Percentiles rank a stretch among this genome's conserved stretches.
Conservation (phyloP, 2,329 filamentous ascomycete genomes). For the Keithomyces neogunnii region DNA sequence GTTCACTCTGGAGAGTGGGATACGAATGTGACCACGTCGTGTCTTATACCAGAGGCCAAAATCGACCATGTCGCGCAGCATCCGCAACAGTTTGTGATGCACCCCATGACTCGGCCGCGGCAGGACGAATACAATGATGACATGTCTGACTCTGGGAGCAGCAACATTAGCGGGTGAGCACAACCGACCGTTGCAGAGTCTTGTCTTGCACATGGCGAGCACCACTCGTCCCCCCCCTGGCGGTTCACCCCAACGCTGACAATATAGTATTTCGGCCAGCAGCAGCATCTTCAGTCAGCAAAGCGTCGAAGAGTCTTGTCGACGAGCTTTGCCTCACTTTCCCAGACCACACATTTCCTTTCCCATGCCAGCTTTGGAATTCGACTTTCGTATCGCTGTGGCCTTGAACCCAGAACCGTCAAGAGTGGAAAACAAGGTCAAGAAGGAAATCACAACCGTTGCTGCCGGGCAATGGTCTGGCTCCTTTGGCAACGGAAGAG, state of each 20-base stretch:
- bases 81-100: slow-evolving; percentile 1
- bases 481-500: slow-evolving; percentile 38
- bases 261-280: background rate
- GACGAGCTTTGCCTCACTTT: slow-evolving; percentile 29
- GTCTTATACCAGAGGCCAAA: slow-evolving; percentile 2
- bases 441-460: slow-evolving; percentile 42
- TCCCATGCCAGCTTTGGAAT: slow-evolving; percentile 36
- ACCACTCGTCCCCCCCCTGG: too few relatives aligned
- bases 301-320: slow-evolving; percentile 29
- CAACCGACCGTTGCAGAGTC: background rate
- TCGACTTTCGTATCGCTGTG: slow-evolving; percentile 43
- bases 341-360: slow-evolving; percentile 34
- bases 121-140: slow-evolving; percentile 6
- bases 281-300: slow-evolving; percentile 11
- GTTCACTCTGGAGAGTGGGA: slow-evolving; percentile 20
- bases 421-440: slow-evolving; percentile 32
- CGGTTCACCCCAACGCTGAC: background rate
- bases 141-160: slow-evolving; percentile 10
- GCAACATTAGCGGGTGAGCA: slow-evolving; percentile 8
- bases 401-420: slow-evolving; percentile 34
- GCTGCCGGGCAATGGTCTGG: slow-evolving; percentile 38
- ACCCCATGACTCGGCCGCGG: background rate
- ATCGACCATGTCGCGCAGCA: background rate
- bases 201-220: background rate
- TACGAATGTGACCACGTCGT: slow-evolving; percentile 16